These are phyloP conservation scores for Venturia oleaginea DNA, from an alignment of 2,329 filamentous ascomycete genomes.

Conservation along the genomic window DNA sequence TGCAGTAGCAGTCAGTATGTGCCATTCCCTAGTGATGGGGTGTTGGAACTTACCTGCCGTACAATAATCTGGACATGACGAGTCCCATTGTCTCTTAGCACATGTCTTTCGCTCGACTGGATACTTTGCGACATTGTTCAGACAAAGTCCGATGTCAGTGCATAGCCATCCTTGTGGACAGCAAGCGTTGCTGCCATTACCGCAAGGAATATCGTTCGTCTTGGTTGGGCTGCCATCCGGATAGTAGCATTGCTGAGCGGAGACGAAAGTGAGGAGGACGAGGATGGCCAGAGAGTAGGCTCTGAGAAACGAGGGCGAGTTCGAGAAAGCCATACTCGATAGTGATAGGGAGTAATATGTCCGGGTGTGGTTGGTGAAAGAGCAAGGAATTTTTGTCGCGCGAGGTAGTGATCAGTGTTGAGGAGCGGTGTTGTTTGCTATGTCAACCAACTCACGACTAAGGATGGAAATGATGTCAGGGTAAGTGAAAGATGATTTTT, in stretches of 20 bases:
- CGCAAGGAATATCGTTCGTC: background rate
- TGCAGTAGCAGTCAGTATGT: background rate
- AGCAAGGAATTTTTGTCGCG: background rate
- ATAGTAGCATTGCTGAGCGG: constrained; percentile 3
- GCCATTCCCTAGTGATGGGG: background rate
- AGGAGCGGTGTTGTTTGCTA: background rate
- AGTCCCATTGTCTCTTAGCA: constrained; percentile 24
- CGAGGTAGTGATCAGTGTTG: background rate
- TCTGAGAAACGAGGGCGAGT: background rate
- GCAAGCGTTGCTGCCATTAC: constrained; percentile 16
- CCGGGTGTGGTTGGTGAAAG: background rate
- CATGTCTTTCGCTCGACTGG: constrained; percentile 24
- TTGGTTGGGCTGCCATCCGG: background rate
- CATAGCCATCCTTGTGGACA: constrained; percentile 28
- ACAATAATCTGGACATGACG: background rate
- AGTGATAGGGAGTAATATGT: background rate
- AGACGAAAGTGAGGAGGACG: background rate
- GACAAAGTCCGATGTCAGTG: constrained; percentile 25
- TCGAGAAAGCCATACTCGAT: background rate
- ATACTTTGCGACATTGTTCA: background rate
- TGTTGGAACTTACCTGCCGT: background rate
- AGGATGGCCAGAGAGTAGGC: background rate
- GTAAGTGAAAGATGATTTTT: background rate
- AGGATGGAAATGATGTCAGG: background rate
- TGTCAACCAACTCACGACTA: background rate